These are phyloP conservation scores for Acanthamoeba quina DNA, from an alignment of 208 protist genomes.

Conservation along the genomic window DNA sequence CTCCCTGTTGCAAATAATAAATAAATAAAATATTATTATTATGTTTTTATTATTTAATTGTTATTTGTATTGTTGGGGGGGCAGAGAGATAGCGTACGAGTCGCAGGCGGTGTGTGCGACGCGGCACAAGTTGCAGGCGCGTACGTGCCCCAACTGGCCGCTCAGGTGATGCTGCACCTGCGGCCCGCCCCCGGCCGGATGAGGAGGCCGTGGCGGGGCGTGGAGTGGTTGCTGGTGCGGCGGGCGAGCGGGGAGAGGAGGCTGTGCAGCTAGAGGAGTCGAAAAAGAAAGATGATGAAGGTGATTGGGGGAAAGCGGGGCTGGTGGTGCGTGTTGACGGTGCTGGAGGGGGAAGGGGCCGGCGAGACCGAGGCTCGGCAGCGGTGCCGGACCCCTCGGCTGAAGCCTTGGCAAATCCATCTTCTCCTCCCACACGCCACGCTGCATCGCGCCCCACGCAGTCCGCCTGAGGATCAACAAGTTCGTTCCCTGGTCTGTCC, in stretches of 20 bases:
- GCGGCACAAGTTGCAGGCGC: conserved; percentile 45
- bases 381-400: too few relatives aligned
- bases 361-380: too few relatives aligned
- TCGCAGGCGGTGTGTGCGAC: conserved; percentile 27
- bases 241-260: not conserved
- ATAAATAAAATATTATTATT: too few relatives aligned
- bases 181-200: not conserved
- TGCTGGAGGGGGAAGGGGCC: too few relatives aligned
- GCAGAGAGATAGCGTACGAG: not conserved
- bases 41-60: not conserved
- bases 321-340: too few relatives aligned
- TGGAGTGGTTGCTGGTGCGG: not conserved
- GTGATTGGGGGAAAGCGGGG: not conserved
- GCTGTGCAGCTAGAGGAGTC: not conserved
- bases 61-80: not conserved
- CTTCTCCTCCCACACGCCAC: too few relatives aligned
- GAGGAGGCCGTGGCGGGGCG: not conserved
- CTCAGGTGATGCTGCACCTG: not conserved
- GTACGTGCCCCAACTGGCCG: not conserved
- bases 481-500: too few relatives aligned
- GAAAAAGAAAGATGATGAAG: not conserved
- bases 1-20: not conserved
- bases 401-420: too few relatives aligned
- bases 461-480: too few relatives aligned
- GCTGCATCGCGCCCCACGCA: too few relatives aligned